phyloP scores from a whole-genome alignment of 768 basidiomycete species.

The Tylopilus sp. region DNA sequence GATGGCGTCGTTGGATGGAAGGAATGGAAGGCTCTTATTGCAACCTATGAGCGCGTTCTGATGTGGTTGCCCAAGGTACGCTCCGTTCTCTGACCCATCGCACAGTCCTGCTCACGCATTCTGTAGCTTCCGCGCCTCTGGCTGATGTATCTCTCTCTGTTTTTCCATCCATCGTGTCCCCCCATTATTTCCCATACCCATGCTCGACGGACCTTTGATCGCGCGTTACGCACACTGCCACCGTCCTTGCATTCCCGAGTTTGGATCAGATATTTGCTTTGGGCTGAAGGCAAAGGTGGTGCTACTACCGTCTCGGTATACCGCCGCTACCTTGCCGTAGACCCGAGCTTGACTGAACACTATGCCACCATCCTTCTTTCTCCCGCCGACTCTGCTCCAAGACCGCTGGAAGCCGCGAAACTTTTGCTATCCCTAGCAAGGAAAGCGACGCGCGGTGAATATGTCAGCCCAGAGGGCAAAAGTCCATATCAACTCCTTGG shows the following conservation, averaged over 20 bases:
- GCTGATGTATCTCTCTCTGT: conserved; percentile 89
- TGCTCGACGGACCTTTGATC: conserved; percentile 90
- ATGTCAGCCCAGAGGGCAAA: conserved; percentile 86
- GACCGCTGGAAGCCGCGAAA: conserved; percentile 93
- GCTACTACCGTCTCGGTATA: conserved; percentile 77
- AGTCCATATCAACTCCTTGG: conserved; percentile 92
- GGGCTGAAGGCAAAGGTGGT: conserved; percentile 84
- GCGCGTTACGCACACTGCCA: conserved; percentile 88
- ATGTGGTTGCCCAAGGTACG: conserved; percentile 92
- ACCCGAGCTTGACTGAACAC: conserved; percentile 77
- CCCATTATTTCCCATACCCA: conserved; percentile 81
- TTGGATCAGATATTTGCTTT: conserved; percentile 90
- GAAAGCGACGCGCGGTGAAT: conserved; percentile 79
- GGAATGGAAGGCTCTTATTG: conserved; percentile 89
- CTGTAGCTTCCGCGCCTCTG: conserved; percentile 86
- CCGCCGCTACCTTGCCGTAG: conserved; percentile 82
- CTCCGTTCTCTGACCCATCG: neutral
- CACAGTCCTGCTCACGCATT: conserved; percentile 4
- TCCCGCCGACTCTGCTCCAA: conserved; percentile 54
- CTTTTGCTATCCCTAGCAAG: conserved; percentile 80
- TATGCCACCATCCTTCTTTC: conserved; percentile 68
- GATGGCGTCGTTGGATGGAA: conserved; percentile 92
- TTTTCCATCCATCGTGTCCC: conserved; percentile 88
- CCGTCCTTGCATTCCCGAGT: conserved; percentile 89
- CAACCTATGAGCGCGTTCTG: conserved; percentile 86